A percentile compares a stretch with the other conserved stretches of the same genome.
Conservation (phyloP, 108 stramenopile genomes). For the Cyclotella distinguenda region DNA sequence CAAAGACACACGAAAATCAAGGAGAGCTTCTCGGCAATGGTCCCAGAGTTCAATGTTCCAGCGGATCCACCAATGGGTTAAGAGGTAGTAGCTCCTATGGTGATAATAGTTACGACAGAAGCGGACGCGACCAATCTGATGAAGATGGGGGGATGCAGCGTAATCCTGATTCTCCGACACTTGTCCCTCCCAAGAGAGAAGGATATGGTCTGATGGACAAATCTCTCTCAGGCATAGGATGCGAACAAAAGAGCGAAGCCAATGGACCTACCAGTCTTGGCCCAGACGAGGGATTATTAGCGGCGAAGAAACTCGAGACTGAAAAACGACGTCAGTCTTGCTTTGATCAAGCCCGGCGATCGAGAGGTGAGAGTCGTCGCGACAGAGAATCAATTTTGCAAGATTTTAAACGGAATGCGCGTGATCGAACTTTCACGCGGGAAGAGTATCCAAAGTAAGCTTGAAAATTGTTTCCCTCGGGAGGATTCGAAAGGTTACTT, state of each 20-base stretch:
- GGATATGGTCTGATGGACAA: constrained; percentile 63
- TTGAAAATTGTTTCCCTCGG: too few relatives aligned
- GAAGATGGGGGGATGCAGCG: neutral
- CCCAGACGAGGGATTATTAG: constrained; percentile 57
- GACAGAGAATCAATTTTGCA: constrained; percentile 2
- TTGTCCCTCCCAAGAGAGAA: constrained; percentile 20
- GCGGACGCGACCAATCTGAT: neutral
- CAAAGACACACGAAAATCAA: too few relatives aligned
- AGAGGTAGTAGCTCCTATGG: too few relatives aligned
- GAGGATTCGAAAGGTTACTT: too few relatives aligned
- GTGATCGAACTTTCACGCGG: neutral
- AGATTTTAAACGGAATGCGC: constrained; percentile 12
- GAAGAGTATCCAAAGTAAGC: too few relatives aligned
- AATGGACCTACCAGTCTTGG: constrained; percentile 45
- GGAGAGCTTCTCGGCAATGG: too few relatives aligned
- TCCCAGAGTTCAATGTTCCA: too few relatives aligned
- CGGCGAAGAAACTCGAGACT: constrained; percentile 49
- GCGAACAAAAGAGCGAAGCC: neutral
- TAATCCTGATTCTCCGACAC: neutral
- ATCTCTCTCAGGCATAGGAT: constrained; percentile 6
- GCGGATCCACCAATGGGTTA: too few relatives aligned
- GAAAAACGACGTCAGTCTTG: constrained; percentile 43
- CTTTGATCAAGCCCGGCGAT: constrained; percentile 2
- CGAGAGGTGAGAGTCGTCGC: neutral
- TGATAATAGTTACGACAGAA: too few relatives aligned